Evolutionary conservation across 352 stramenopile genomes (phyloP).

Genomic region (Pythium aphanidermatum): DNA sequence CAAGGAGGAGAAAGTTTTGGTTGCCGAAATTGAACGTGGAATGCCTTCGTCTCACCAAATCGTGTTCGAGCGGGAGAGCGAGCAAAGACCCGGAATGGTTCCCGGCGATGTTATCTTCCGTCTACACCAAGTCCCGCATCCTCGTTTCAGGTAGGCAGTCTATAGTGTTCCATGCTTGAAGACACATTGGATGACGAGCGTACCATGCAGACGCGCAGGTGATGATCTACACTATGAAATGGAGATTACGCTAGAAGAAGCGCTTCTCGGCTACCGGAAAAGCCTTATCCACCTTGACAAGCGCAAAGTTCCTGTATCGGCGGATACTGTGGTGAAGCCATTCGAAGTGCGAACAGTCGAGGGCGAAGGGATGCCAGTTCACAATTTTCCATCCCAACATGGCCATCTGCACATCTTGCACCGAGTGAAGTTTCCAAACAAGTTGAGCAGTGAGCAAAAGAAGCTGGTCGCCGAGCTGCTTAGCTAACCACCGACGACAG

Average conservation of each 20-base stretch:
- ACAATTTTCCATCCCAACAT: constrained; percentile 84
- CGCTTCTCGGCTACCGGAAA: constrained; percentile 93
- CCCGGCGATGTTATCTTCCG: constrained; percentile 95
- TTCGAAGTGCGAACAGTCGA: constrained; percentile 90
- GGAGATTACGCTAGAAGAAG: constrained; percentile 94
- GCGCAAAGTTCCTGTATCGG: constrained; percentile 83
- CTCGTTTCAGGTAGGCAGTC: constrained; percentile 77
- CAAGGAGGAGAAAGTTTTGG: constrained; percentile 72
- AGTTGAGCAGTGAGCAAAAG: constrained; percentile 87
- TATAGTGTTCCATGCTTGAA: no score
- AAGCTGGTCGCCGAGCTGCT: constrained; percentile 41
- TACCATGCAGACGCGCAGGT: constrained; percentile 89
- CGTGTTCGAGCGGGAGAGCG: constrained; percentile 82
- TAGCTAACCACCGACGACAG: no score
- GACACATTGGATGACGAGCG: no score
- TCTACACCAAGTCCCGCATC: constrained; percentile 86
- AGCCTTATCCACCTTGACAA: constrained; percentile 93
- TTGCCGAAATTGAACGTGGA: constrained; percentile 70
- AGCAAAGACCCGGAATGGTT: constrained; percentile 77
- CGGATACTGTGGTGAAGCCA: constrained; percentile 86
- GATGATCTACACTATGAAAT: constrained; percentile 95
- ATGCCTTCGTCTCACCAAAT: constrained; percentile 84
- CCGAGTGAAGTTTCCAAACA: constrained; percentile 91
- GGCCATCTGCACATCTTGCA: constrained; percentile 95
- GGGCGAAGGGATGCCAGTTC: constrained; percentile 95